Base-by-base conservation (phyloP, 202 grass and related monocot species). In the Elaeis oleifera region DNA sequence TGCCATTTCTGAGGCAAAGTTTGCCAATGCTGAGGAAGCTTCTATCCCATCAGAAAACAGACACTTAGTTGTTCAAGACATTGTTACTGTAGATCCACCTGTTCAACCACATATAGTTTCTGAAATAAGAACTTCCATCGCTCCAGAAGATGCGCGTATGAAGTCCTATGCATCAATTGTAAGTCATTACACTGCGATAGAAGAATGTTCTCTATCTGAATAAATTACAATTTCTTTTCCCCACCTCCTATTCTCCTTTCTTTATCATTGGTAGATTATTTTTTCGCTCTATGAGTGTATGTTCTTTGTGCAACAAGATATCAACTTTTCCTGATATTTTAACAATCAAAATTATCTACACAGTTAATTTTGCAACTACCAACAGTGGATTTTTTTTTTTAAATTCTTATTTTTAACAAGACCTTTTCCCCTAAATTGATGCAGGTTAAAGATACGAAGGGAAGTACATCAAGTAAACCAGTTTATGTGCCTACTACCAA, bases 111-210 rank as follows among this genome's bases (percentile, higher is more conserved):
- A 44, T 39, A 9, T 44, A 60, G 15, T 18, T 60, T 60, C 27
- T 32, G 58, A 60, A 8, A 18, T 5, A 29, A 44, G 11, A 13
- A 27, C 9, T 36, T 23, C 23, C 28, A 15, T 23, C 19, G 5
- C n/a, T 60, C 58, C 20, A 60, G 25, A 60, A 25, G 27, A 60
- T n/a, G 58, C 18, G 7, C 58, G 27, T 32, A 36, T 36, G 58
- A 60, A 32, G 24, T 60, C 58, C 29, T 60, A 60, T 18, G 27
- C 58, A 31, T 27, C 14, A 19, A 32, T 60, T 60, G 58, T 60
- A 16, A 60, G 27, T 44, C 8, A 9, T 39, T 60, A 16, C 27
- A n/a, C n/a, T 39, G 29, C 18, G 1, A 11, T 21, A 44, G 3
- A 21, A 56, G 7, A 20, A 6, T 56, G 11, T 18, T 21, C 18